Base-by-base conservation (phyloP, 2,329 filamentous ascomycete genomes). In the Rosellinia necatrix region DNA sequence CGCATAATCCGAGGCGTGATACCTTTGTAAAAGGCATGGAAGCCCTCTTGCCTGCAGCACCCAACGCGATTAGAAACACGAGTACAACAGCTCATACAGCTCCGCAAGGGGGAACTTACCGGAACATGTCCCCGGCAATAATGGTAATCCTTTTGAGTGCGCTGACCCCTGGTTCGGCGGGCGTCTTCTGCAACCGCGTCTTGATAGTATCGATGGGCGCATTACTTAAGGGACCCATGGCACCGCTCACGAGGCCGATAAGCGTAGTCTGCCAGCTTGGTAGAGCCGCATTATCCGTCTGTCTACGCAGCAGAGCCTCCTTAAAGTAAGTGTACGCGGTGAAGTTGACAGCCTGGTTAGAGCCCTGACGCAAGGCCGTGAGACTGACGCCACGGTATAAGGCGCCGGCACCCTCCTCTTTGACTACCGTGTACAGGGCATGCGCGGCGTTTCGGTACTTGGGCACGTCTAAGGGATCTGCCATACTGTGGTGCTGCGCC, bases 131-230 rank as follows among this genome's bases (percentile, higher is more conserved):
- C 53, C 76, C 81, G 48, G 90, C 87, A 66, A 99, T 99, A 35
- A 76, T 72, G 25, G 83, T 80, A 66, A 99, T 97, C 58, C 94
- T 81, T 56, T 84, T 82, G 65, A 96, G 74, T 10, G 94, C 93
- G 42, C 86, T 90, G 69, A 92, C 88, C 13, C 93, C 92, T 4
- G 86, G 83, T 74, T 89, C 83, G 3, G 90, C 92, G 0, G 91
- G 91, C 48, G 87, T 94, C 76, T 91, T 94, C 74, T 99, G 94
- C 72, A 99, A 77, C 47, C 94, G 81, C 37, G 94, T 99, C 86
- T 99, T 99, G 80, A 99, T 97, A 34, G 94, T 99, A 71, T 99
- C 94, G 71, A 99, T 97, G 19, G 94, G 94, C 24, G 96, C 94
- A 72, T 99, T 99, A 66, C 90, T 94, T 70, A 99, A 83, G 4